Evolutionary conservation across 225 moss, liverwort and hornwort genomes (phyloP).

Genomic region (Ulota crispa): DNA sequence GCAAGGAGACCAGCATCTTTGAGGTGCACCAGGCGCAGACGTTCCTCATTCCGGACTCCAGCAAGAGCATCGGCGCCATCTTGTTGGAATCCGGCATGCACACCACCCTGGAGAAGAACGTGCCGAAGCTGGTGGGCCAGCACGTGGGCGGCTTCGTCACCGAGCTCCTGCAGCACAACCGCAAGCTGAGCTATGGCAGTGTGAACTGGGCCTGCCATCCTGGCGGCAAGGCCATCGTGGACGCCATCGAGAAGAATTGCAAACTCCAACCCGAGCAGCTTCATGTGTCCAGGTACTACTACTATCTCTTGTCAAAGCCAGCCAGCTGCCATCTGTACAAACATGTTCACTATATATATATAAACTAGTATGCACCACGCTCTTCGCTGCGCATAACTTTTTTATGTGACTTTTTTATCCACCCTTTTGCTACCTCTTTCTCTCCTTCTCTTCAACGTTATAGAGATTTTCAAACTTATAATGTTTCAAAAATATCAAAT

Average conservation of each 20-base stretch:
- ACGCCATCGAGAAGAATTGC: constrained; percentile 35
- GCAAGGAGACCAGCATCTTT: constrained; percentile 21
- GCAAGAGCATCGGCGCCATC: constrained; percentile 15
- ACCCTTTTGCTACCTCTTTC: too few relatives aligned
- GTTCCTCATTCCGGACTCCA: constrained; percentile 14
- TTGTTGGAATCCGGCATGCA: constrained; percentile 20
- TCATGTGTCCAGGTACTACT: constrained; percentile 13
- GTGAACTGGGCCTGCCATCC: constrained; percentile 41
- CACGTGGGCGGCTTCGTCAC: neutral
- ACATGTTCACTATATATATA: too few relatives aligned
- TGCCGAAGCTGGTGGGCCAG: constrained; percentile 26
- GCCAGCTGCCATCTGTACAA: neutral
- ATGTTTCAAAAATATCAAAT: too few relatives aligned
- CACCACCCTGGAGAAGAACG: constrained; percentile 24
- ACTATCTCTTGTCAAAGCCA: too few relatives aligned
- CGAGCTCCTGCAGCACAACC: constrained; percentile 22
- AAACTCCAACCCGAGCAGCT: constrained; percentile 34
- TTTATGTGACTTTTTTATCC: too few relatives aligned
- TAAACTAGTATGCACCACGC: too few relatives aligned
- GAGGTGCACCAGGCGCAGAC: constrained; percentile 25
- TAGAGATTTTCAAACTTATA: too few relatives aligned
- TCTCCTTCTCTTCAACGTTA: too few relatives aligned
- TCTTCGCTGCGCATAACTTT: too few relatives aligned
- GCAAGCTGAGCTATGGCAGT: neutral
- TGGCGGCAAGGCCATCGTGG: constrained; percentile 34